Percentiles rank a stretch among this genome's conserved stretches.
Conservation (phyloP, 78 protist species). For the Capsaspora owczarzaki region DNA sequence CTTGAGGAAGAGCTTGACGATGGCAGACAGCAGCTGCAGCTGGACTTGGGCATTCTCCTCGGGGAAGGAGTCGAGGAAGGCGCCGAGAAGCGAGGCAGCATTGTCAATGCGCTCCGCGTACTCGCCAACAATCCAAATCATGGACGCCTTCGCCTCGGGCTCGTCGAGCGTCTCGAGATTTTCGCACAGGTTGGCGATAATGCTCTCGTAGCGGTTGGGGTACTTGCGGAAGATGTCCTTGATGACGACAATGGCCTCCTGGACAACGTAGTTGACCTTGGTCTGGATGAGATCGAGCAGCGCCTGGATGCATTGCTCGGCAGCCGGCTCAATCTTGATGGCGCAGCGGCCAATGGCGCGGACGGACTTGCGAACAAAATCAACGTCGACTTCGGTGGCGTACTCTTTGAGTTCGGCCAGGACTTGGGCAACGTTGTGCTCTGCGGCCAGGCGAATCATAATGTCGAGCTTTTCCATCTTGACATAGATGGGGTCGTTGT, state of each 20-base stretch:
- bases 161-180: constrained; percentile 97
- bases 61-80: constrained; percentile 9
- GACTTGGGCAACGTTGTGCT: constrained; percentile 79
- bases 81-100: constrained; percentile 72
- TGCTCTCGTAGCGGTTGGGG: constrained; percentile 89
- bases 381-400: constrained; percentile 95
- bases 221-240: constrained; percentile 96
- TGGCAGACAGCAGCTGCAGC: constrained; percentile 92
- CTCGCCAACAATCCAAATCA: constrained; percentile 99
- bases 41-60: constrained; percentile 74
- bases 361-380: constrained; percentile 94
- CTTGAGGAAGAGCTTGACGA: constrained; percentile 95
- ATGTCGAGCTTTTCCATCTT: constrained; percentile 98
- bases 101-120: constrained; percentile 97
- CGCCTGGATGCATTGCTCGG: constrained; percentile 79
- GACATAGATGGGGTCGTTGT: constrained; percentile 98
- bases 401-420: constrained; percentile 92
- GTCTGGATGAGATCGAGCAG: constrained; percentile 90
- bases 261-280: constrained; percentile 97
- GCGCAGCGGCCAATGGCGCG: constrained; percentile 95
- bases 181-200: constrained; percentile 94
- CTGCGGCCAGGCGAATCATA: constrained; percentile 85
- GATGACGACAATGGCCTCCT: constrained; percentile 98
- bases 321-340: constrained; percentile 83
- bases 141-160: constrained; percentile 98